Evolutionary conservation across 345 rosid genomes (phyloP).

Genomic region (Syzygium grande): DNA sequence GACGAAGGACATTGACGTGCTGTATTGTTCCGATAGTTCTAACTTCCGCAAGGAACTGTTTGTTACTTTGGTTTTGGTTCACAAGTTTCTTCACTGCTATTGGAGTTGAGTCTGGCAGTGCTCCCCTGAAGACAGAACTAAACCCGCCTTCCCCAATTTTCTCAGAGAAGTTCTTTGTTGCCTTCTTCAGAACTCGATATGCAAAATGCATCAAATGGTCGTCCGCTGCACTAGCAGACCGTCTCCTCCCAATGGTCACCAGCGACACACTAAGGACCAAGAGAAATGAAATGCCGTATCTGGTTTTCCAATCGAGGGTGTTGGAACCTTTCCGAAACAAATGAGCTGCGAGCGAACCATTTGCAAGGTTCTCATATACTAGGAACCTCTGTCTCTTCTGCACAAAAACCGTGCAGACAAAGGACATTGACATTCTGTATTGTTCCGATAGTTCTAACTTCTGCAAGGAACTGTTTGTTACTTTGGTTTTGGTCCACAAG

Average conservation of each 20-base stretch:
- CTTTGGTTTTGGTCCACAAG: no score
- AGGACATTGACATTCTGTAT: no score
- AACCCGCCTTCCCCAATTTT: slow-evolving; percentile 23
- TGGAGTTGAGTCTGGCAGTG: neutral
- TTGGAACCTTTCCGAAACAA: no score
- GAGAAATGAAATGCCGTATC: neutral
- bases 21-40: slow-evolving; percentile 16
- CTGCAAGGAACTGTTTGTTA: no score
- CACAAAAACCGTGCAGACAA: no score
- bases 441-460: no score
- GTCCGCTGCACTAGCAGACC: neutral
- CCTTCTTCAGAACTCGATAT: neutral
- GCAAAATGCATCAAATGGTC: neutral
- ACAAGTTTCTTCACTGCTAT: slow-evolving; percentile 19
- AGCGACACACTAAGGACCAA: neutral
- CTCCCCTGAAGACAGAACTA: slow-evolving; percentile 15
- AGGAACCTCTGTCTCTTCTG: no score
- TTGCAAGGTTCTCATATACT: no score
- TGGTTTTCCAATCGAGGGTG: no score
- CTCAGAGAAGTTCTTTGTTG: slow-evolving; percentile 6
- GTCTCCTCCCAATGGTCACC: neutral
- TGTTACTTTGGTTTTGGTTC: slow-evolving; percentile 3
- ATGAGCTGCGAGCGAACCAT: no score
- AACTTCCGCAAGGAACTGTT: slow-evolving; percentile 16
- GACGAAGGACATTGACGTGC: slow-evolving; percentile 11